Conservation (phyloP, 305 asterid species). For the Rubia peregrina region DNA sequence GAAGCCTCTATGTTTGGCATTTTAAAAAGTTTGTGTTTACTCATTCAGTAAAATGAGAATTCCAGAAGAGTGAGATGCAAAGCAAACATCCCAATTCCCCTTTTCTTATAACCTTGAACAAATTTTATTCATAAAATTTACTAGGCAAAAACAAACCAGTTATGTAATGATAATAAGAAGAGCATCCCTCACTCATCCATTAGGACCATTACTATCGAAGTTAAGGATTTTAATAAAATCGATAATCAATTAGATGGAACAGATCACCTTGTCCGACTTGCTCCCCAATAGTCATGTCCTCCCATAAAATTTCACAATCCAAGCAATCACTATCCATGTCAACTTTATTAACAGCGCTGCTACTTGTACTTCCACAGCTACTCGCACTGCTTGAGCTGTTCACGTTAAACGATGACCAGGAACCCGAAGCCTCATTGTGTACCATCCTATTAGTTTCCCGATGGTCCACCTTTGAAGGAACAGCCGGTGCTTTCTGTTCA, state of each 20-base stretch:
- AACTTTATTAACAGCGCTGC: slow-evolving; percentile 61
- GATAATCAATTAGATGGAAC: not conserved
- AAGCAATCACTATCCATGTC: slow-evolving; percentile 64
- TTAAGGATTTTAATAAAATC: not conserved
- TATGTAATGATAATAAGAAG: too few relatives aligned
- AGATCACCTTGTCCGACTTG: slow-evolving; percentile 85
- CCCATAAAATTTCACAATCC: slow-evolving; percentile 91
- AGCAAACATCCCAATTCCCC: not conserved
- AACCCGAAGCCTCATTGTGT: slow-evolving; percentile 61
- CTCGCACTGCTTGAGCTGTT: slow-evolving; percentile 87
- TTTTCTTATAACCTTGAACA: not conserved
- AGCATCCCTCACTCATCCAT: too few relatives aligned
- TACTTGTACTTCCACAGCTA: slow-evolving; percentile 73
- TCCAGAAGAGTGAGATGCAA: not conserved
- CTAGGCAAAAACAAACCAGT: not conserved
- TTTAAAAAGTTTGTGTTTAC: not conserved
- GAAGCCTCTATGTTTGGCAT: not conserved
- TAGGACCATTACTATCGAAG: not conserved
- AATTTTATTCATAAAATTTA: not conserved
- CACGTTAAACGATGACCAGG: slow-evolving; percentile 70
- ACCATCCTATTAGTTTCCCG: slow-evolving; percentile 36
- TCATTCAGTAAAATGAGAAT: not conserved
- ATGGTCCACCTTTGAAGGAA: slow-evolving; percentile 39
- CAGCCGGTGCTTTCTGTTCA: slow-evolving; percentile 33
- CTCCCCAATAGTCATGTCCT: slow-evolving; percentile 89